Evolutionary conservation across 164 flowering plant species (phyloP).

Genomic region (Kingdonia uniflora): DNA sequence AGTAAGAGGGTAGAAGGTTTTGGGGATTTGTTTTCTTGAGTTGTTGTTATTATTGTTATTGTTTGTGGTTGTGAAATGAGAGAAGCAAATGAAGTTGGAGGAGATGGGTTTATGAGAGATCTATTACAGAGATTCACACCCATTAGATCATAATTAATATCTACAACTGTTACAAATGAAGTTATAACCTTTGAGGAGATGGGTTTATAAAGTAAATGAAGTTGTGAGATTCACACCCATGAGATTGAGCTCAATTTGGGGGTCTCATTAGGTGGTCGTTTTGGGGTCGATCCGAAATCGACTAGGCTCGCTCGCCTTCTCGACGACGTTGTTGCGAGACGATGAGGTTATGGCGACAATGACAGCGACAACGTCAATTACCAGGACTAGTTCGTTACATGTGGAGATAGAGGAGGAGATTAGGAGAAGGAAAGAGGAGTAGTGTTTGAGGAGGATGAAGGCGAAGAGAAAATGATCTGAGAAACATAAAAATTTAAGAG

Average conservation of each 20-base stretch:
- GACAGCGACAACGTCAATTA: slow-evolving; percentile 13
- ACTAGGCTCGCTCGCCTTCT: slow-evolving; percentile 39
- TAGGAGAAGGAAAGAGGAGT: slow-evolving; percentile 85
- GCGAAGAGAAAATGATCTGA: slow-evolving; percentile 79
- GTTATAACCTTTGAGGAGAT: too few species aligned
- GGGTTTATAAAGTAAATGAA: too few species aligned
- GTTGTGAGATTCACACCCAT: too few species aligned
- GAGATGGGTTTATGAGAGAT: slow-evolving; percentile 43
- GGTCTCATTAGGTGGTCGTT: slow-evolving; percentile 75
- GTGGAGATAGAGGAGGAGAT: slow-evolving; percentile 78
- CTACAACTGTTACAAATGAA: slow-evolving; percentile 14
- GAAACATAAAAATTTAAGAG: slow-evolving; percentile 42
- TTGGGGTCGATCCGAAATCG: slow-evolving; percentile 57
- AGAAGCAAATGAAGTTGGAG: slow-evolving; percentile 18
- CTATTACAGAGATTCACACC: slow-evolving; percentile 55
- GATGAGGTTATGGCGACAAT: slow-evolving; percentile 18
- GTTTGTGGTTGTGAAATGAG: slow-evolving; percentile 13
- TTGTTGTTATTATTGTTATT: not conserved
- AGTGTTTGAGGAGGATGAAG: slow-evolving; percentile 65
- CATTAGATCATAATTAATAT: slow-evolving; percentile 9
- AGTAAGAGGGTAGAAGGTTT: too few species aligned
- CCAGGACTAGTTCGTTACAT: slow-evolving; percentile 65
- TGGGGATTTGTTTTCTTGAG: not conserved
- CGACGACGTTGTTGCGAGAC: slow-evolving; percentile 32
- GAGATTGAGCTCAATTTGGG: slow-evolving; percentile 79